A percentile compares a stretch with the other conserved stretches of the same genome.
Evolutionary conservation across 2,329 filamentous ascomycete genomes (phyloP).

Genomic region (Paecilomyces formosus): DNA sequence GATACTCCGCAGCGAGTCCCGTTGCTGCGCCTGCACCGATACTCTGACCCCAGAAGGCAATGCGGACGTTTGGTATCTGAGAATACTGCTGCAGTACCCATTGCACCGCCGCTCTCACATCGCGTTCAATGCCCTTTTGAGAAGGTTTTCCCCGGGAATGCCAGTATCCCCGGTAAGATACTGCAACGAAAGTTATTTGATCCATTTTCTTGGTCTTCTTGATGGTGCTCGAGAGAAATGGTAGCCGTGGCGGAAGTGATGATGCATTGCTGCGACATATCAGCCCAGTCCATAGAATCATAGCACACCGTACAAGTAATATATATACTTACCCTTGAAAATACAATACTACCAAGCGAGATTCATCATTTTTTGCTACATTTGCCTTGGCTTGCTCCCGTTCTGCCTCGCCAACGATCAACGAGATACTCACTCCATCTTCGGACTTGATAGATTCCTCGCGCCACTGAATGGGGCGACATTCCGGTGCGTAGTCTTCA

Average conservation of each 20-base stretch:
- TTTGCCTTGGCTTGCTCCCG: background rate
- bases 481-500: constrained; percentile 53
- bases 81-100: constrained; percentile 49
- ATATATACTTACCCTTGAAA: constrained; percentile 37
- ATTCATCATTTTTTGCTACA: background rate
- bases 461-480: constrained; percentile 58
- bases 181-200: constrained; percentile 34
- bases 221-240: constrained; percentile 40
- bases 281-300: background rate
- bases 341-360: constrained; percentile 38
- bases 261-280: constrained; percentile 23
- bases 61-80: constrained; percentile 11
- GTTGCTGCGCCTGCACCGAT: constrained; percentile 67
- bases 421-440: constrained; percentile 59
- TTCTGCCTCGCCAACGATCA: constrained; percentile 31
- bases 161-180: constrained; percentile 68
- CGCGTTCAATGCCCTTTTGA: constrained; percentile 61
- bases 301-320: background rate
- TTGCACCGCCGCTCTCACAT: constrained; percentile 56
- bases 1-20: constrained; percentile 45
- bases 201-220: constrained; percentile 9
- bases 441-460: constrained; percentile 53
- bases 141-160: constrained; percentile 64
- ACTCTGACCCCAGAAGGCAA: constrained; percentile 71
- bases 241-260: constrained; percentile 41